Evolutionary conservation across 225 moss, liverwort and hornwort genomes (phyloP).

Genomic region (Polytrichum commune): DNA sequence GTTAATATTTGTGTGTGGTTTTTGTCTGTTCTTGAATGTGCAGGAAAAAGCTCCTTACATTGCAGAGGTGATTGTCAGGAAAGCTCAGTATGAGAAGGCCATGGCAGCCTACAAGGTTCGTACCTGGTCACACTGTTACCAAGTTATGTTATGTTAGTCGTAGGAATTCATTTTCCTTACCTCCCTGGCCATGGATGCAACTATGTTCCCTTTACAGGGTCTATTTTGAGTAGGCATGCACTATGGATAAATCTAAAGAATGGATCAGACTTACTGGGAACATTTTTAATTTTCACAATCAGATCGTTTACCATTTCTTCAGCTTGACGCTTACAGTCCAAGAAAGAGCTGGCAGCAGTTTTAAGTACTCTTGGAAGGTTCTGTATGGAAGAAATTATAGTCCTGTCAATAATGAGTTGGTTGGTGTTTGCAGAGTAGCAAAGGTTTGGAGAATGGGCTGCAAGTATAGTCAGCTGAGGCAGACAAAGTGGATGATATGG

Average conservation of each 20-base stretch:
- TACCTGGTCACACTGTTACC: background rate
- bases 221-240: no score
- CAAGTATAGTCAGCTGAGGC: constrained; percentile 28
- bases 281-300: no score
- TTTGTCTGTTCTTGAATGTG: constrained; percentile 7
- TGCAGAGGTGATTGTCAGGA: constrained; percentile 45
- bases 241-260: no score
- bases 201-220: no score
- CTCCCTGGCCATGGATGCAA: no score
- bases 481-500: constrained; percentile 14
- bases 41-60: constrained; percentile 61
- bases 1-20: no score
- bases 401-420: background rate
- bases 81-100: constrained; percentile 49
- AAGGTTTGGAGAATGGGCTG: constrained; percentile 28
- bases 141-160: background rate
- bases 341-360: background rate
- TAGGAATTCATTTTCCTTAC: no score
- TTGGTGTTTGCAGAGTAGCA: constrained; percentile 25
- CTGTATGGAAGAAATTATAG: background rate
- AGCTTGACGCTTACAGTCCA: background rate
- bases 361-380: constrained; percentile 4
- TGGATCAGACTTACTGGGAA: no score
- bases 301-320: no score
- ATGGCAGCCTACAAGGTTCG: constrained; percentile 55